Base-by-base conservation (phyloP, 192 early-diverging fungal genomes). In the Entophlyctis helioformis region DNA sequence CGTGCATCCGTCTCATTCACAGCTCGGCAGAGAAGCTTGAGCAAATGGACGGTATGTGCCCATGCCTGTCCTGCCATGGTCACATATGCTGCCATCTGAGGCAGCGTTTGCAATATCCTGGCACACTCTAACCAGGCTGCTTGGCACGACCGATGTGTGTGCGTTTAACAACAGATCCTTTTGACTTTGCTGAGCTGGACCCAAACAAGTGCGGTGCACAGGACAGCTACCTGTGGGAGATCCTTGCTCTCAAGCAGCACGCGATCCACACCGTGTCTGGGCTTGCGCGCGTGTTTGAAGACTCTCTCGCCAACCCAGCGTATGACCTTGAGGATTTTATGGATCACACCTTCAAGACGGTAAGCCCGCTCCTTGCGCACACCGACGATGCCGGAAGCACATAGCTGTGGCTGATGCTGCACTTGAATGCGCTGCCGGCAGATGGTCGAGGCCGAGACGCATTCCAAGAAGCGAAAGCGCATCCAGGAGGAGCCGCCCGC, bases 301-400 rank as follows among this genome's bases (percentile, higher is more conserved):
- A 95, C 46, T 82, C 85, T 24, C 84, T 98, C 51, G 77, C 82
- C 19, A 89, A 90, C 57, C 83, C 85, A 2, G 59, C 66, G 23
- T 98, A 87, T 54, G 74, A 83, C 54, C 62, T 98, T 42, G 96
- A 98, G 60, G 91, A 95, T 59, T 98, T 95, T 63, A 71, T 96
- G 64, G 96, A 98, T 54, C 85, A 90, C 55, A 88, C 84, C 1
- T 73, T 69, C 43, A 32, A 20, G 1, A 48, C 58, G 28, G 60
- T 72, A 53, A n/a, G n/a, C n/a, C n/a, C n/a, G n/a, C n/a, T n/a
- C n/a, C n/a, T n/a, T n/a, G n/a, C n/a, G n/a, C n/a, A n/a, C n/a
- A n/a, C n/a, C n/a, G n/a, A n/a, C n/a, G n/a, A n/a, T n/a, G n/a
- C n/a, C n/a, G n/a, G n/a, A n/a, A n/a, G n/a, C n/a, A n/a, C n/a